Evolutionary conservation across 2,329 filamentous ascomycete genomes (phyloP), one percentile per base, ranked within the genome.

Genomic region (Periconia sp.): DNA sequence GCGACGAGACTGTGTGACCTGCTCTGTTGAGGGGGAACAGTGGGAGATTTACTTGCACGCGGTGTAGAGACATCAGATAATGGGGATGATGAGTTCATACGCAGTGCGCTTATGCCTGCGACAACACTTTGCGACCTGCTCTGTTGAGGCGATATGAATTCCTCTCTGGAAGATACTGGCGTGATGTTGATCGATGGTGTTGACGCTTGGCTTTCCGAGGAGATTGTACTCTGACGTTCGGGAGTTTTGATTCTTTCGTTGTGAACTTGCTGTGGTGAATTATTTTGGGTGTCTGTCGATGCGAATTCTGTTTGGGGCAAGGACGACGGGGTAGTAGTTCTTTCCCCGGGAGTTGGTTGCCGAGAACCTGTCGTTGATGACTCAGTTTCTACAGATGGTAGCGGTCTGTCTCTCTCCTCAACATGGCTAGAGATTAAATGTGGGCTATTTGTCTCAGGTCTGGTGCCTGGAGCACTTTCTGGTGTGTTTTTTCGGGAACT

Each of bases 171-270:
- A 50, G 40, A 35, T 35, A 49, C 48, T 17, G 54, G 47, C 6
- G 53, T 59, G 17, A 56, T 49, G 44, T 55, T 43, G 18, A 55
- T 56, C 10, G 51, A 54, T 37, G 56, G 56, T 11, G 56, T 55
- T 33, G 42, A 43, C 31, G 56, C 50, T 50, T 27, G 31, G 33
- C 50, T 33, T 20, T 42, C 41, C 17, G 49, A 46, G 35, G 41
- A 33, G 6, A 35, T 7, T 20, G 18, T 42, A 23, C 20, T n/a
- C 35, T 17, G 33, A 19, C 30, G 23, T 47, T 37, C n/a, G 27
- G 47, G 40, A 7, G 56, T 52, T 27, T 49, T 42, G 30, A 56
- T 40, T 27, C 47, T 59, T 42, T 8, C 45, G 31, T 19, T 47
- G 44, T 13, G 15, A 18, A 41, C 27, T 40, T 14, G 33, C 14